Conservation (phyloP, 257 asterid genomes). For the Salvia splendens region DNA sequence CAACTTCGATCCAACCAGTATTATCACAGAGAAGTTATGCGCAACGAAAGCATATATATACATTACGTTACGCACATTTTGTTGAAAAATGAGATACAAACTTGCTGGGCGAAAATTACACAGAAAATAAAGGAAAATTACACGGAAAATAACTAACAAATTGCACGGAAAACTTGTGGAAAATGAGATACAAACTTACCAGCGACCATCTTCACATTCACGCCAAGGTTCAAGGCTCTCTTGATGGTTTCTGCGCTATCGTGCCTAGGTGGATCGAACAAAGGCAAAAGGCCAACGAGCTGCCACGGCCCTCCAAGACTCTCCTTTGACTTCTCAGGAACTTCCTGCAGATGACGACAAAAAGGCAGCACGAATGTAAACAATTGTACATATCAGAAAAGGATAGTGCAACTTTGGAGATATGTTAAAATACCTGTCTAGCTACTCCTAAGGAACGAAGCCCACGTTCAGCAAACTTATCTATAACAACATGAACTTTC, state of each 20-base stretch:
- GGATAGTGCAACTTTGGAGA: too few species aligned
- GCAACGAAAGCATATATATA: not conserved
- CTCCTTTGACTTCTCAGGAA: conserved; percentile 78
- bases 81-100: too few species aligned
- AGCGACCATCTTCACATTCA: conserved; percentile 95
- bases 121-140: too few species aligned
- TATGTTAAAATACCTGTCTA: conserved; percentile 2
- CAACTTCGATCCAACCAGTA: conserved; percentile 22
- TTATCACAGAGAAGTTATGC: conserved; percentile 11
- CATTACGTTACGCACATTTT: not conserved
- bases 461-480: conserved; percentile 93
- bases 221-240: conserved; percentile 88
- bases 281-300: conserved; percentile 75
- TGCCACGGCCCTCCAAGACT: conserved; percentile 89
- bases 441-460: conserved; percentile 88
- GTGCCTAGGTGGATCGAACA: conserved; percentile 97
- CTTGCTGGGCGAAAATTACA: too few species aligned
- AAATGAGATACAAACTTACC: too few species aligned
- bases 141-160: too few species aligned
- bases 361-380: too few species aligned
- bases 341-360: conserved; percentile 57
- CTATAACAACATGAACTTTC: conserved; percentile 72
- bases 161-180: too few species aligned
- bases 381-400: too few species aligned
- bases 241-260: conserved; percentile 95